Evolutionary conservation across 2,329 filamentous ascomycete genomes (phyloP).

Genomic region (Scedosporium aurantiacum): DNA sequence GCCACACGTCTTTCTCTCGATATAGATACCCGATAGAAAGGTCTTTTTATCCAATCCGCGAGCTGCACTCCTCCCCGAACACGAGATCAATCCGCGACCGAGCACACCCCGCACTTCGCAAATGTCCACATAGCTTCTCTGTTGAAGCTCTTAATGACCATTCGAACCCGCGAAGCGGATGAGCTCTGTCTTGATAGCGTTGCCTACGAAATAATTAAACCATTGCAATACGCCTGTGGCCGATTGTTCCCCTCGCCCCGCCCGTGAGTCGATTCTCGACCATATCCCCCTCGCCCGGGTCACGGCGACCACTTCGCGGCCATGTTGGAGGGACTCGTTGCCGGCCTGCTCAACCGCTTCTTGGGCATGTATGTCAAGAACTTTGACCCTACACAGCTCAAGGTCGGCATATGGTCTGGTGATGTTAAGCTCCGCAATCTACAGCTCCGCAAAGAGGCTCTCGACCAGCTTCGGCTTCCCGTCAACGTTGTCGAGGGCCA

Average conservation of each 20-base stretch:
- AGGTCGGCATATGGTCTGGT: constrained; percentile 97
- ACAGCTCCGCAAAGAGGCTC: constrained; percentile 83
- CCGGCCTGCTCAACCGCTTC: constrained; percentile 96
- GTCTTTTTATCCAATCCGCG: background rate
- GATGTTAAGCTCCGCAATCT: constrained; percentile 93
- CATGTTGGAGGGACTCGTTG: constrained; percentile 96
- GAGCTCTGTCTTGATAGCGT: background rate
- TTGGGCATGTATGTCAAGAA: constrained; percentile 99
- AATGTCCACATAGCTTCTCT: background rate
- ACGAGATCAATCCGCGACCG: background rate
- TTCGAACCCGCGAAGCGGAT: background rate
- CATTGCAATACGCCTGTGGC: no score
- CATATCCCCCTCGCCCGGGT: constrained; percentile 52
- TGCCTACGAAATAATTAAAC: no score
- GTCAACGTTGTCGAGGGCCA: constrained; percentile 96
- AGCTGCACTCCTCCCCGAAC: background rate
- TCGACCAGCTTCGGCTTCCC: constrained; percentile 92
- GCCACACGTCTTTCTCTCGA: background rate
- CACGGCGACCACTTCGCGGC: constrained; percentile 49
- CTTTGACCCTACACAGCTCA: constrained; percentile 94
- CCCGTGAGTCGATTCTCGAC: background rate
- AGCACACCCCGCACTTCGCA: background rate
- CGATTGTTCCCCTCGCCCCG: no score
- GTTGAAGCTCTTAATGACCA: background rate
- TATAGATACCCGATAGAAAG: background rate